A percentile compares a stretch with the other conserved stretches of the same genome.
Evolutionary conservation across 768 basidiomycete species (phyloP).

Genomic region (Leucosporidium yakuticum): DNA sequence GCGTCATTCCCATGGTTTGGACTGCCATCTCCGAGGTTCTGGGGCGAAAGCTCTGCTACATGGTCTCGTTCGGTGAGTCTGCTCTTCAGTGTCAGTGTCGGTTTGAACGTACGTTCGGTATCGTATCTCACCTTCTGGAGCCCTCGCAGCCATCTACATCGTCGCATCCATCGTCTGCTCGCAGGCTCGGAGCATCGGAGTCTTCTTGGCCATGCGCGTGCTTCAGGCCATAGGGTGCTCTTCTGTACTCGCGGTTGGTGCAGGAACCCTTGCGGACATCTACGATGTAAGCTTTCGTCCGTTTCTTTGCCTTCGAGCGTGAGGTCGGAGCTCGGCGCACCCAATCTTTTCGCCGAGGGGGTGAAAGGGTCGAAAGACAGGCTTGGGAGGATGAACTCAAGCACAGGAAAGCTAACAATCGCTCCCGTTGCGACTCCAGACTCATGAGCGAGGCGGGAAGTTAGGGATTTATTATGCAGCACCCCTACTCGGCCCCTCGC

Average conservation of each 20-base stretch:
- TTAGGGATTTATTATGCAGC: constrained; percentile 77
- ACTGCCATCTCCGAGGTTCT: constrained; percentile 65
- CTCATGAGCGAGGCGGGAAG: constrained; percentile 61
- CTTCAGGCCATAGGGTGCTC: constrained; percentile 64
- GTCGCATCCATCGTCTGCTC: constrained; percentile 59
- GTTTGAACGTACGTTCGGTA: neutral
- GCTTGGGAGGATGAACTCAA: no score
- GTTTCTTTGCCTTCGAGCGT: no score
- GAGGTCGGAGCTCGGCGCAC: no score
- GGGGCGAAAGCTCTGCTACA: constrained; percentile 59
- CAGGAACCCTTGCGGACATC: constrained; percentile 59
- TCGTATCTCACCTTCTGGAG: no score
- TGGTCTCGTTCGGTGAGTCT: constrained; percentile 14
- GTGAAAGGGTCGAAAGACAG: no score
- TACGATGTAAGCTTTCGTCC: no score
- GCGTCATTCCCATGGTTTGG: constrained; percentile 61
- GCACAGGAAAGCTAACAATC: no score
- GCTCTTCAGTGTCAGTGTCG: no score
- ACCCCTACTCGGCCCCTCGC: constrained; percentile 57
- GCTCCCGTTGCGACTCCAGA: no score
- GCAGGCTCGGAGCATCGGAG: constrained; percentile 52
- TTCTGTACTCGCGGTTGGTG: constrained; percentile 64
- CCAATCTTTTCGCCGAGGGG: no score
- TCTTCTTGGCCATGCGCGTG: constrained; percentile 61
- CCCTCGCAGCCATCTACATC: constrained; percentile 46